Percentiles rank a stretch among this genome's conserved stretches.
Conservation (phyloP, 257 asterid species). For the Jasminum sambac region DNA sequence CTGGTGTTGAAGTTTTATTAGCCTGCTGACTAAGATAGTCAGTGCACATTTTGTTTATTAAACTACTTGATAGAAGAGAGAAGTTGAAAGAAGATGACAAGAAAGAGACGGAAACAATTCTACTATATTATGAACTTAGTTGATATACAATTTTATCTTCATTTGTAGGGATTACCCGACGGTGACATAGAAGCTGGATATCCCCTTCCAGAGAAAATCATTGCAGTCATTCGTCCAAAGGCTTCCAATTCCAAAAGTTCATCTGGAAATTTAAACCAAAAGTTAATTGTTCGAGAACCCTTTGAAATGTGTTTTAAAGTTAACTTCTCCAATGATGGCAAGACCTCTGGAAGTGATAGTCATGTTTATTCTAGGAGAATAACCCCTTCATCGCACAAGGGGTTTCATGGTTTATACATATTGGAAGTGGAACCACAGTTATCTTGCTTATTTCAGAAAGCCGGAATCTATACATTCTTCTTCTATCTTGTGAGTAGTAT, state of each 20-base stretch:
- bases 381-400: slow-evolving; percentile 34
- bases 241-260: slow-evolving; percentile 26
- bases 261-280: slow-evolving; percentile 47
- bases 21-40: neutral
- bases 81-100: neutral
- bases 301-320: slow-evolving; percentile 41
- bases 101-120: neutral
- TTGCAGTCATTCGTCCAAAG: slow-evolving; percentile 63
- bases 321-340: slow-evolving; percentile 12
- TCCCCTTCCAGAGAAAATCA: slow-evolving; percentile 45
- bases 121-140: slow-evolving; percentile 3
- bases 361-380: slow-evolving; percentile 35
- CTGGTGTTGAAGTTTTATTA: too few relatives aligned
- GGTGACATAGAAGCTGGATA: slow-evolving; percentile 50
- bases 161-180: slow-evolving; percentile 47
- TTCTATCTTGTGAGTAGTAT: slow-evolving; percentile 55
- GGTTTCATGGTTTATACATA: slow-evolving; percentile 49
- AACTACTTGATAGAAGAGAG: neutral
- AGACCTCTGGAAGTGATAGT: neutral
- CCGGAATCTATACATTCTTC: slow-evolving; percentile 47
- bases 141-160: neutral
- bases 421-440: slow-evolving; percentile 31
- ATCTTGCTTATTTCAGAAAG: slow-evolving; percentile 39
- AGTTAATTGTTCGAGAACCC: slow-evolving; percentile 41
- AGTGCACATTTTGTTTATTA: neutral